phyloP scores from a whole-genome alignment of 495 filamentous ascomycete species.

The Geopyxis carbonaria region DNA sequence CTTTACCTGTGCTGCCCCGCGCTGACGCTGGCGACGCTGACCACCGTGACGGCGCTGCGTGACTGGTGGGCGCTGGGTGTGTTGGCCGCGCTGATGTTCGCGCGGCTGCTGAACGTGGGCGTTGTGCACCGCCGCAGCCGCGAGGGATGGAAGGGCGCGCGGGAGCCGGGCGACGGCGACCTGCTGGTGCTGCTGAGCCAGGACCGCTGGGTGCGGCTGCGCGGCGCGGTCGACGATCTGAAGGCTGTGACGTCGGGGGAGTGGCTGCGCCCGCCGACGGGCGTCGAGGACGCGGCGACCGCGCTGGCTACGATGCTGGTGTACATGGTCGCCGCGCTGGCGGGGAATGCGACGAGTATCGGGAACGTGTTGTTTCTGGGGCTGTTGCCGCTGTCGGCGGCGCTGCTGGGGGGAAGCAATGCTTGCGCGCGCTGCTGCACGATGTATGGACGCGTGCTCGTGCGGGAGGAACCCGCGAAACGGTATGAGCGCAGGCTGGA shows the following conservation, averaged over 20 bases:
- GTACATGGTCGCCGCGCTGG: slow-evolving; percentile 35
- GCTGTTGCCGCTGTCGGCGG: slow-evolving; percentile 34
- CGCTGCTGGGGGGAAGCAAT: slow-evolving; percentile 37
- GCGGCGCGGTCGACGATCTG: slow-evolving; percentile 37
- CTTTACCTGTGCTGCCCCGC: slow-evolving; percentile 32
- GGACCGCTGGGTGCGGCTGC: slow-evolving; percentile 34
- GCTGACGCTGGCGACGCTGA: slow-evolving; percentile 29
- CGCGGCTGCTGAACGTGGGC: slow-evolving; percentile 37
- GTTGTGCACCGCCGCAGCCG: slow-evolving; percentile 33
- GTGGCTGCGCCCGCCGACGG: slow-evolving; percentile 38
- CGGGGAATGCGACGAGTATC: slow-evolving; percentile 33
- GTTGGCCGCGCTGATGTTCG: slow-evolving; percentile 32
- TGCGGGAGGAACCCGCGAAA: slow-evolving; percentile 13
- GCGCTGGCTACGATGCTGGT: slow-evolving; percentile 37
- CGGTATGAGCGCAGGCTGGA: slow-evolving; percentile 26
- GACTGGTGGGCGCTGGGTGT: slow-evolving; percentile 38
- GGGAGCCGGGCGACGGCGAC: slow-evolving; percentile 27
- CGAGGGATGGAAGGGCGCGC: slow-evolving; percentile 26
- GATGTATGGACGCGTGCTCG: slow-evolving; percentile 21
- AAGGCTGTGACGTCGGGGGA: slow-evolving; percentile 39
- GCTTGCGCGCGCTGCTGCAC: slow-evolving; percentile 10
- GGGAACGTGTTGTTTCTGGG: slow-evolving; percentile 34
- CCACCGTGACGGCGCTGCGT: slow-evolving; percentile 28
- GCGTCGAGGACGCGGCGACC: slow-evolving; percentile 32
- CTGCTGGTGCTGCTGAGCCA: slow-evolving; percentile 29